These are phyloP conservation scores for Dioscorea dumetorum DNA, from an alignment of 106 monocot species.

Conservation along the genomic window DNA sequence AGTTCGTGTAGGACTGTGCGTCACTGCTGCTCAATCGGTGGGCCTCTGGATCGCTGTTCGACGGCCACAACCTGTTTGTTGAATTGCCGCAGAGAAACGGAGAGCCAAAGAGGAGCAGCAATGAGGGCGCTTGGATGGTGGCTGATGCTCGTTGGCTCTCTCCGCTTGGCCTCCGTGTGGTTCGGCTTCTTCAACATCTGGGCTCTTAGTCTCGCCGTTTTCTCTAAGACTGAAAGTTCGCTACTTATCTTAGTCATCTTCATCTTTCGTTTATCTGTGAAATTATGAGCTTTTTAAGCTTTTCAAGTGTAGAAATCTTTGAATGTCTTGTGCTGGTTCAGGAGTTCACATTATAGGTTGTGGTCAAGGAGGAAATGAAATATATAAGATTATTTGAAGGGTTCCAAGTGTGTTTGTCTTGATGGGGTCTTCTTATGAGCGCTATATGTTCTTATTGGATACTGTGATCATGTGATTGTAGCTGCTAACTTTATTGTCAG, in stretches of 20 bases:
- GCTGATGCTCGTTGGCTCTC: conserved; percentile 82
- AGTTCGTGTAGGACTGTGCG: no score
- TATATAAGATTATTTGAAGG: no score
- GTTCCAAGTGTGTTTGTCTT: no score
- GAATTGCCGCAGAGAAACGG: conserved; percentile 18
- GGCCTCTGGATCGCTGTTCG: no score
- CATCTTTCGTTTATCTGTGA: not conserved
- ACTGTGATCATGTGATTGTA: no score
- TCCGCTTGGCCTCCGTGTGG: conserved; percentile 90
- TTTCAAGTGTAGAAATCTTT: not conserved
- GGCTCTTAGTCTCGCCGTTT: conserved; percentile 89
- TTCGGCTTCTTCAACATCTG: conserved; percentile 99
- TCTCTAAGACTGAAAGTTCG: conserved; percentile 76
- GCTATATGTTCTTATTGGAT: no score
- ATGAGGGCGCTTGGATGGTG: conserved; percentile 78
- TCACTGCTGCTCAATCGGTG: no score
- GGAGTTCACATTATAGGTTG: no score
- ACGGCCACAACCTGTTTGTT: conserved; percentile 18
- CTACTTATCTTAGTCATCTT: not conserved
- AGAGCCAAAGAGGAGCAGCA: not conserved
- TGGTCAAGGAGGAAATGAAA: no score
- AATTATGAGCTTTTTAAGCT: not conserved
- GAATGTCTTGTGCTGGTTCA: no score
- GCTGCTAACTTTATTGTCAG: no score
- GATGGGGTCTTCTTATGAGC: no score